These are phyloP conservation scores for Delonix regia DNA, from an alignment of 306 rosid species.

Conservation along the genomic window DNA sequence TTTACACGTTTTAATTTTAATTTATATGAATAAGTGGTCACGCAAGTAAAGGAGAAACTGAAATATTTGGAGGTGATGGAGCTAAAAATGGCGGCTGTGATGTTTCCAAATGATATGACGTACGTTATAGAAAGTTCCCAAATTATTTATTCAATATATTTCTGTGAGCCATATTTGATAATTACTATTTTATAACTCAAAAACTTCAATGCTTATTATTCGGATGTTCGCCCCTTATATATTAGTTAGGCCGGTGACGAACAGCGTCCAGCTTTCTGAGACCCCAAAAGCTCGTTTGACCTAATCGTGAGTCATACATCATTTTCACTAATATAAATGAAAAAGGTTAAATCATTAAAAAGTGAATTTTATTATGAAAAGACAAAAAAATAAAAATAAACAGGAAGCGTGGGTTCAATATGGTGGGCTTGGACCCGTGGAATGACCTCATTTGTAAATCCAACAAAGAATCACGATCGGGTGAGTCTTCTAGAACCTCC, in stretches of 20 bases:
- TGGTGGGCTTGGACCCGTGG: constrained; percentile 12
- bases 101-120: constrained; percentile 24
- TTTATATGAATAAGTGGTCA: constrained; percentile 27
- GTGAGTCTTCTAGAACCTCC: neutral
- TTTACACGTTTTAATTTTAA: constrained; percentile 36
- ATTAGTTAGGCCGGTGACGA: constrained; percentile 13
- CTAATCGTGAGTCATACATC: constrained; percentile 15
- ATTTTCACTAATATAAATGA: neutral
- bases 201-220: constrained; percentile 5
- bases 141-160: neutral
- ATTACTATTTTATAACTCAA: neutral
- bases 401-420: constrained; percentile 28
- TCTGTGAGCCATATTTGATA: neutral
- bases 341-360: neutral
- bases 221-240: constrained; percentile 20
- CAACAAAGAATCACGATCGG: neutral
- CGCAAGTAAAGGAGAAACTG: constrained; percentile 2
- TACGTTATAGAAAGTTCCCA: neutral
- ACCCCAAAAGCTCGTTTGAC: constrained; percentile 11
- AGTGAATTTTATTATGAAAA: neutral
- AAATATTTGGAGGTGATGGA: constrained; percentile 22
- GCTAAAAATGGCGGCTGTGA: constrained; percentile 33
- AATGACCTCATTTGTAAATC: constrained; percentile 24
- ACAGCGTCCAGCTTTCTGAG: neutral
- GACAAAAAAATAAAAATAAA: neutral